Evolutionary conservation across 192 early-diverging fungal species (phyloP), one percentile per base, ranked within the genome.

Genomic region (Rhizophagus clarus): DNA sequence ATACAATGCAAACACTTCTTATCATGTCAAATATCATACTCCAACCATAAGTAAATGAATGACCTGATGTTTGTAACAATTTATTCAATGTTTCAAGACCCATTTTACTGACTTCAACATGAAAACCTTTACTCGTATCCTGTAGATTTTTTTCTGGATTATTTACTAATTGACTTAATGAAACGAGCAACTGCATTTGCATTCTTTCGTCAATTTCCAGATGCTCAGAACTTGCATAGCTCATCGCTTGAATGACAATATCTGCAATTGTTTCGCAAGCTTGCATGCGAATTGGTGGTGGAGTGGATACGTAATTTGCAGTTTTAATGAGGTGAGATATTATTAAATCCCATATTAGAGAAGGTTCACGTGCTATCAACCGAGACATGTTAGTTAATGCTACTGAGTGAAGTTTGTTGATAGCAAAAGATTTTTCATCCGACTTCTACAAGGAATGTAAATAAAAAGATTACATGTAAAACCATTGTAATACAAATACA

Each of bases 1-100:
- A 76, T 10, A 83, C 82, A 6, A 49, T 73, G 31, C 83, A 82
- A 31, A 93, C 87, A 77, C 86, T 86, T 67, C 89, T 87, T 22
- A 99, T 86, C 76, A 97, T 93, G 71, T 97, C 95, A 83, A 99
- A 95, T 15, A 98, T 92, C n/a, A 96, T 81, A 11, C 84, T 86
- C 98, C 97, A 98, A 24, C 95, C 94, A 66, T 82, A 85, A 9
- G 85, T 89, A 61, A 99, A 83, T 34, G 95, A 94, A 74, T 98
- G 96, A 0, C 98, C 97, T 42, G 93, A 94, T 1, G 92, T 96
- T 83, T 99, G 95, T 34, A 99, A 84, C 9, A 98, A 81, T 79
- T 92, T 95, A 83, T 96, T 92, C 67, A 99, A 84, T 0, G 95
- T 98, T 80, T 98, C 97, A 34, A 99, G 80, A 3, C 91, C 91